Base-by-base conservation (phyloP, 495 filamentous ascomycete species). In the Astrothelium macrocarpum region DNA sequence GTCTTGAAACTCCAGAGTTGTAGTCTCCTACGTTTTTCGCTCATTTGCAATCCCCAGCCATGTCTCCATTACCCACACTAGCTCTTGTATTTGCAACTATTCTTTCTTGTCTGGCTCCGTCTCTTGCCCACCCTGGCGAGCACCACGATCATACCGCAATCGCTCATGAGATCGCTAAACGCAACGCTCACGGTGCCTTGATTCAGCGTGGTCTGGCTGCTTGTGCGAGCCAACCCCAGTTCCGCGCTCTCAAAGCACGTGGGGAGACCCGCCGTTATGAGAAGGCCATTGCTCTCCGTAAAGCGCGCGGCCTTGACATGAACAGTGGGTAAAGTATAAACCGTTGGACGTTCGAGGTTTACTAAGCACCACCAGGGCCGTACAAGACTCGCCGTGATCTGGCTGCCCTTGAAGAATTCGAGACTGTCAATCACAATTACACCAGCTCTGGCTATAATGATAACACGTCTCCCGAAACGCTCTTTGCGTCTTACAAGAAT, bases 391-490 rank as follows among this genome's bases (percentile, higher is more conserved):
- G 49, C 1, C 49, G 49, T 29, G 49, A 56, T 29, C 4, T 56
- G 49, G 2, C 49, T 56, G 49, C 49, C 49, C 49, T 56, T 9
- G 49, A 56, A 2, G 23, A 56, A 56, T 56, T 56, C 2, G 49
- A 56, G 49, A 56, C 49, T 56, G 49, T 56, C 49, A 56, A 56
- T 29, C 49, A 56, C 2, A 56, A 56, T 16, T 56, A 56, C 25
- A 56, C 49, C 16, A 29, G 49, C 25, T 29, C 49, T 29, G 49
- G 49, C 25, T 56, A 56, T 25, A 20, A 56, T 29, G 20, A n/a
- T 2, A 56, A 56, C 16, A 28, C 49, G 10, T 16, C 49, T 12
- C 49, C 49, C 20, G 49, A 56, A 20, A 28, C 12, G 29, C 4
- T 56, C 23, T 56, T 56, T 29, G 49, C 49, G 2, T 56, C 49